A percentile compares a stretch with the other conserved stretches of the same genome.
Evolutionary conservation across 495 filamentous ascomycete species (phyloP).

Genomic region (Articulospora tetracladia): DNA sequence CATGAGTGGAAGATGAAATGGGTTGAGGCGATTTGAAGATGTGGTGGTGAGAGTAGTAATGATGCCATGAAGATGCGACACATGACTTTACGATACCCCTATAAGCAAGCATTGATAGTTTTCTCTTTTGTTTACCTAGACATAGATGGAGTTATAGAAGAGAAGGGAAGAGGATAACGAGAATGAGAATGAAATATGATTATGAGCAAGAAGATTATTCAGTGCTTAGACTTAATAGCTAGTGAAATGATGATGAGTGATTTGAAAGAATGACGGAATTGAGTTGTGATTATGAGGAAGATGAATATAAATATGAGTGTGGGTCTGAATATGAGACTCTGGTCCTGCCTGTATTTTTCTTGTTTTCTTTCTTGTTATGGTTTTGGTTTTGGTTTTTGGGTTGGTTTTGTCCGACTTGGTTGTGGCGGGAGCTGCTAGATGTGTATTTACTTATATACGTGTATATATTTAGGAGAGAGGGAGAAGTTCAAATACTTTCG

Average conservation of each 20-base stretch:
- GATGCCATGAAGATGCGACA: neutral
- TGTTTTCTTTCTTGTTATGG: too few relatives aligned
- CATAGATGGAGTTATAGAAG: neutral
- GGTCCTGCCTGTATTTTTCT: too few relatives aligned
- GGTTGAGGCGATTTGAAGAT: neutral
- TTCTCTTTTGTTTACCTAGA: neutral
- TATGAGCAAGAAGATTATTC: neutral
- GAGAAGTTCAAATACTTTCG: too few relatives aligned
- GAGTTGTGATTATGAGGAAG: neutral
- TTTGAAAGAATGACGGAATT: neutral
- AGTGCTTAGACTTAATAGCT: neutral
- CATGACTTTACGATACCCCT: slow-evolving; percentile 4
- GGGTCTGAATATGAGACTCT: too few relatives aligned
- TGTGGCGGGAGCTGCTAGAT: too few relatives aligned
- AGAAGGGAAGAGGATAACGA: neutral
- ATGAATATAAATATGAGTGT: too few relatives aligned
- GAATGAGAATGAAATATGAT: neutral
- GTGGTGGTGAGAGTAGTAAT: slow-evolving; percentile 2
- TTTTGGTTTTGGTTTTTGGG: too few relatives aligned
- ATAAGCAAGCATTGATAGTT: neutral
- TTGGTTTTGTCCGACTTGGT: too few relatives aligned
- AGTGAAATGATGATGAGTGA: neutral
- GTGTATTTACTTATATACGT: too few relatives aligned
- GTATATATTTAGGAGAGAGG: too few relatives aligned
- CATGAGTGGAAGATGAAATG: neutral